phyloP scores from a whole-genome alignment of 352 stramenopile genomes.

The Globisporangium megalacanthum region DNA sequence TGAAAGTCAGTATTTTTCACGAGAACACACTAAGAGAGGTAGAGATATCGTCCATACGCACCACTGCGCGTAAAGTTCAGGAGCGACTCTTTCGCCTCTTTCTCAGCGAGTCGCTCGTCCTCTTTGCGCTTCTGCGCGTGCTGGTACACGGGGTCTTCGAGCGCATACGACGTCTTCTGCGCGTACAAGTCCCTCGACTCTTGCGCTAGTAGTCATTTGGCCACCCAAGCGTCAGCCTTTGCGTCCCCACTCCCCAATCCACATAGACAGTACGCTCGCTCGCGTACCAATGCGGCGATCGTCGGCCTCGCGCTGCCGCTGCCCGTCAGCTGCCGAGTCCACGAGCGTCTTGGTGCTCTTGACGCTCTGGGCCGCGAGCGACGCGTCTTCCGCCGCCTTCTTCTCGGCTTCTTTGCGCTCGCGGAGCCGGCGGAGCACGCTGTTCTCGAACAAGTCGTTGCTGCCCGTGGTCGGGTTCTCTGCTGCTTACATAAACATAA shows the following conservation, averaged over 20 bases:
- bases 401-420: conserved; percentile 34
- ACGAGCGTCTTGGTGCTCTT: conserved; percentile 47
- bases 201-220: conserved; percentile 16
- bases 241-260: background rate
- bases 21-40: too few relatives aligned
- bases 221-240: background rate
- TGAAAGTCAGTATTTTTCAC: too few relatives aligned
- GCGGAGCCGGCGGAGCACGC: conserved; percentile 26
- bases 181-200: conserved; percentile 32
- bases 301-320: conserved; percentile 30
- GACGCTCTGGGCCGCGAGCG: conserved; percentile 18
- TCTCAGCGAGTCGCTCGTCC: conserved; percentile 18
- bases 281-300: conserved; percentile 24
- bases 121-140: conserved; percentile 45
- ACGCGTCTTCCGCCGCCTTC: conserved; percentile 36
- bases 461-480: conserved; percentile 4
- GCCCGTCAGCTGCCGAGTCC: conserved; percentile 39
- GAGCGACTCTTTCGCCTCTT: conserved; percentile 24
- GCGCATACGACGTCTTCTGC: conserved; percentile 28
- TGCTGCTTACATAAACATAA: background rate
- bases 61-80: conserved; percentile 16
- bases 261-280: background rate
- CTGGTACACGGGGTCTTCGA: conserved; percentile 46
- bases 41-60: background rate
- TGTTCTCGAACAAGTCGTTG: conserved; percentile 16